Evolutionary conservation across 352 stramenopile genomes (phyloP).

Genomic region (Pythium rhizo-oryzae): DNA sequence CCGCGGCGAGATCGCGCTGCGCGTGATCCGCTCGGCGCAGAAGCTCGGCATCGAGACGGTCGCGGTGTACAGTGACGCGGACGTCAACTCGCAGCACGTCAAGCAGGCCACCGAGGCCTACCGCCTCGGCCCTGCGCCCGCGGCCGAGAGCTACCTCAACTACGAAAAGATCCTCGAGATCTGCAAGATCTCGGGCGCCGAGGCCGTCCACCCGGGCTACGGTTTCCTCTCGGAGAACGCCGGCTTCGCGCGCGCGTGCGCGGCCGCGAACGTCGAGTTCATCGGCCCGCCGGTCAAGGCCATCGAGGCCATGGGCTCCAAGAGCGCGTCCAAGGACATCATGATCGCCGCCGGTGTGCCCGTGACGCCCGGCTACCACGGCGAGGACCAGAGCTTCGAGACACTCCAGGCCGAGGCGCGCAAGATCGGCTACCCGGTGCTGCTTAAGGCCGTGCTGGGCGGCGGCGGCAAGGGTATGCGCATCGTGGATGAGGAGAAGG

Average conservation of each 20-base stretch:
- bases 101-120: slow-evolving; percentile 78
- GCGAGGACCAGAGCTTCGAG: slow-evolving; percentile 84
- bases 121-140: slow-evolving; percentile 59
- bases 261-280: slow-evolving; percentile 86
- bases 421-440: slow-evolving; percentile 91
- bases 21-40: slow-evolving; percentile 83
- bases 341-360: slow-evolving; percentile 89
- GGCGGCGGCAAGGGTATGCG: slow-evolving; percentile 94
- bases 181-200: slow-evolving; percentile 53
- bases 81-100: slow-evolving; percentile 78
- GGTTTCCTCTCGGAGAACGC: slow-evolving; percentile 92
- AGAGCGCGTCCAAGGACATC: slow-evolving; percentile 92
- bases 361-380: slow-evolving; percentile 91
- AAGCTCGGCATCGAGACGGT: slow-evolving; percentile 91
- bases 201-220: slow-evolving; percentile 90
- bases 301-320: slow-evolving; percentile 92
- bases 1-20: slow-evolving; percentile 89
- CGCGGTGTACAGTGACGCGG: slow-evolving; percentile 89
- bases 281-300: slow-evolving; percentile 87
- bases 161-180: slow-evolving; percentile 80
- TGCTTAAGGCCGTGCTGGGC: slow-evolving; percentile 93
- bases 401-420: slow-evolving; percentile 74
- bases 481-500: slow-evolving; percentile 80
- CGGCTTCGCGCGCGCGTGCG: slow-evolving; percentile 66
- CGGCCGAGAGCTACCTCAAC: slow-evolving; percentile 81